Evolutionary conservation across 2,329 filamentous ascomycete species (phyloP).

Genomic region (Aspergillus bombycis): DNA sequence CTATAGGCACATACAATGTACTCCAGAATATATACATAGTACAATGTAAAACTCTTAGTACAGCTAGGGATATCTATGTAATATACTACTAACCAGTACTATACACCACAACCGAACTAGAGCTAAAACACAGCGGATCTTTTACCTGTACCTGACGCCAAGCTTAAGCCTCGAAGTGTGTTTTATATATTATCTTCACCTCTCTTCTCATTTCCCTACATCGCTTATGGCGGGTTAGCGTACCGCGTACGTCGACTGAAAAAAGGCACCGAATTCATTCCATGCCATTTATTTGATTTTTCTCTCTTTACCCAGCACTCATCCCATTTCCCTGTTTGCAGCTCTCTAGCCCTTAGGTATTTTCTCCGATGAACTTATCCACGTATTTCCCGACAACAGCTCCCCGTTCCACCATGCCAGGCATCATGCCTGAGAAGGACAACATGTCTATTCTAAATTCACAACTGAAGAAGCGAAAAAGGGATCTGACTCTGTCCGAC

Average conservation of each 20-base stretch:
- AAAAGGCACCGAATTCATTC: neutral
- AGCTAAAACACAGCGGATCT: neutral
- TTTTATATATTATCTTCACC: neutral
- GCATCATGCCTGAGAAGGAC: conserved; percentile 14
- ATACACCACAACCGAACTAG: too few relatives aligned
- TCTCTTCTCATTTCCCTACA: neutral
- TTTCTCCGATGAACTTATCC: conserved; percentile 9
- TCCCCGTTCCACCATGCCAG: conserved; percentile 14
- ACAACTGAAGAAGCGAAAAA: conserved; percentile 30
- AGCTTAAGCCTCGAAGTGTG: neutral
- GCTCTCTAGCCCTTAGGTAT: neutral
- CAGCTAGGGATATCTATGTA: too few relatives aligned
- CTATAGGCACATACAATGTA: too few relatives aligned
- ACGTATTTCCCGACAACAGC: conserved; percentile 2
- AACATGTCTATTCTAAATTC: conserved; percentile 10
- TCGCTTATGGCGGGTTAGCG: neutral
- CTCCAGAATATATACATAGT: too few relatives aligned
- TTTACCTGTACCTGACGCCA: neutral
- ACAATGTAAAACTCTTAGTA: too few relatives aligned
- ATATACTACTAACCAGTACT: too few relatives aligned
- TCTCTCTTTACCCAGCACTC: neutral
- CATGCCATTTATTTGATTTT: neutral
- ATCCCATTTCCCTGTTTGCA: neutral
- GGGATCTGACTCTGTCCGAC: conserved; percentile 23
- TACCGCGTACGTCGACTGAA: neutral